Base-by-base conservation (phyloP, 495 filamentous ascomycete genomes). In the Daldinia childiae region DNA sequence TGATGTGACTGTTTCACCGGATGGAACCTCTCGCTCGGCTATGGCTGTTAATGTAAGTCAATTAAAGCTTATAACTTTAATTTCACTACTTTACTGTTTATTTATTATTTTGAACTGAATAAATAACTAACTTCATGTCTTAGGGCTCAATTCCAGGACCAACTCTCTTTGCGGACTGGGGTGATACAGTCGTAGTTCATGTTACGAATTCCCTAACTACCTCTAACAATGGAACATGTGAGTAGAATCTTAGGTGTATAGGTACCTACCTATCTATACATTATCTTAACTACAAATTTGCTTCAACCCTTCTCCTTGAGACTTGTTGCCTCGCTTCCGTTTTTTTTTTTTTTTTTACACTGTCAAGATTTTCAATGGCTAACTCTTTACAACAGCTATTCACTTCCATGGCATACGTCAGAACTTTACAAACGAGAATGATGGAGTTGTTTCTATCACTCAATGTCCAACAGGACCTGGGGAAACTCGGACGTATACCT, bases 331-430 rank as follows among this genome's bases (percentile, higher is more conserved):
- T 14, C 9, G 1, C 21, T 27, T 51, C 8, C 2, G 4, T 24
- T 51, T 5, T 2, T 9, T 15, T 51, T 5, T 2, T 9, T 15
- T 32, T 32, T 19, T 2, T 26, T 17, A n/a, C 7, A n/a, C 21
- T 17, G 12, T 51, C 5, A 12, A 15, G 11, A 14, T 1, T 54
- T 24, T 17, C 27, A 9, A 14, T 19, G 0, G 26, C 57, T 60
- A 43, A 55, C 8, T 29, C 2, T 39, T 27, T 6, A 29, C 6
- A 15, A 51, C 55, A 73, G 71, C 71, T 15, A 81, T 87, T 56
- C 90, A 93, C 69, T 91, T 86, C 85, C 82, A 85, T 58, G 82
- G 81, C 54, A 74, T 84, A 19, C 72, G 79, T 32, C 77, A 82
- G 66, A 77, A 78, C 65, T 68, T 64, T 36, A 79, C 79, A 19